These are phyloP conservation scores for Cordyceps farinosa DNA, from an alignment of 2,329 filamentous ascomycete genomes.

Conservation along the genomic window DNA sequence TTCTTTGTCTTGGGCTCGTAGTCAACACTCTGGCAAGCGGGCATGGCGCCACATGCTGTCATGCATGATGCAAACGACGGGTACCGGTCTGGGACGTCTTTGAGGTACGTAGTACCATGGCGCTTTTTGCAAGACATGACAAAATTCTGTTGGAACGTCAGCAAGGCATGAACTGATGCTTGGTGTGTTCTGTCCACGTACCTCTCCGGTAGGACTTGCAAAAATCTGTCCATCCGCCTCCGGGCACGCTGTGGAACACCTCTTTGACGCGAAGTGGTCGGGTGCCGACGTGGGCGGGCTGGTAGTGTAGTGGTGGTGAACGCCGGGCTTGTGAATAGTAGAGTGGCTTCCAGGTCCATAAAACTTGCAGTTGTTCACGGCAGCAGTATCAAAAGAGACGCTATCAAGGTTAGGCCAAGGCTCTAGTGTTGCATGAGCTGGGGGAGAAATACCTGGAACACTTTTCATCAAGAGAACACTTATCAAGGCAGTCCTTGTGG, in stretches of 20 bases:
- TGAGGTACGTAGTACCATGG: slow-evolving; percentile 20
- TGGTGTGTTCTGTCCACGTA: neutral
- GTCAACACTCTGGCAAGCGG: slow-evolving; percentile 21
- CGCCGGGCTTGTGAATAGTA: neutral
- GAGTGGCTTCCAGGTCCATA: slow-evolving; percentile 21
- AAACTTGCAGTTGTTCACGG: slow-evolving; percentile 19
- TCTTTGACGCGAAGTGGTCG: slow-evolving; percentile 15
- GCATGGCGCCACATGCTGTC: slow-evolving; percentile 18
- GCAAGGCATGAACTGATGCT: neutral
- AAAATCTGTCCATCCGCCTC: slow-evolving; percentile 18
- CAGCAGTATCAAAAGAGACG: slow-evolving; percentile 5
- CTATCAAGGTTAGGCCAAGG: neutral
- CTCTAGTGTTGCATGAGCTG: neutral
- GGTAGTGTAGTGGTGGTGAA: slow-evolving; percentile 18
- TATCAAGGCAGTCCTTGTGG: slow-evolving; percentile 19
- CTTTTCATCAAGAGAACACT: slow-evolving; percentile 19
- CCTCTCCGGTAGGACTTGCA: slow-evolving; percentile 16
- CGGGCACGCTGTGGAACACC: slow-evolving; percentile 21
- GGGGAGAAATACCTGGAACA: slow-evolving; percentile 17
- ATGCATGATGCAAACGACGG: slow-evolving; percentile 17
- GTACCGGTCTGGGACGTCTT: slow-evolving; percentile 5
- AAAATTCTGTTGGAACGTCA: slow-evolving; percentile 15
- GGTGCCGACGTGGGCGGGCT: slow-evolving; percentile 16
- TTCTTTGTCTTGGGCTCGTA: slow-evolving; percentile 20
- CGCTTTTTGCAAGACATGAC: slow-evolving; percentile 21